phyloP scores from a whole-genome alignment of 441 rosid genomes.

The Pelargonium australe region DNA sequence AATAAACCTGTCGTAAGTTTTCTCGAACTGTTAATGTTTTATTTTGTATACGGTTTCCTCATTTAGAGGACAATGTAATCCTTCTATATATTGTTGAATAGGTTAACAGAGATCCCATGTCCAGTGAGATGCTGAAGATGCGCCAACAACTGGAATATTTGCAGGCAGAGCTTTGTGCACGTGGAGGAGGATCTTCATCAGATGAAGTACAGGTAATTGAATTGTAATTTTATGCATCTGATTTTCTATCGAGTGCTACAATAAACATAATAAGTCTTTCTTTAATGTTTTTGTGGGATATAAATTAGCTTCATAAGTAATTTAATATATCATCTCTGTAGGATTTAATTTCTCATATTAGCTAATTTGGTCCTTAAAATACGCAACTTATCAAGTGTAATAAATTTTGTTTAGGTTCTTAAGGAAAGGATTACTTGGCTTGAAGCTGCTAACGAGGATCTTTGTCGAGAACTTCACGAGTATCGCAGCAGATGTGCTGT shows the following conservation, averaged over 20 bases:
- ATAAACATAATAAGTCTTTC: constrained; percentile 2
- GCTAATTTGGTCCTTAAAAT: neutral
- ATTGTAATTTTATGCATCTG: constrained; percentile 13
- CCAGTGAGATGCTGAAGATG: constrained; percentile 94
- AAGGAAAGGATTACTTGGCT: constrained; percentile 91
- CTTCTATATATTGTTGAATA: constrained; percentile 23
- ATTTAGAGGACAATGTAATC: constrained; percentile 6
- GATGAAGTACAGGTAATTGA: constrained; percentile 72
- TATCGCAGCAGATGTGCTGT: constrained; percentile 62
- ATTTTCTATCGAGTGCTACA: constrained; percentile 8
- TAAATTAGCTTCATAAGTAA: constrained; percentile 1
- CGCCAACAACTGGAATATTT: constrained; percentile 86
- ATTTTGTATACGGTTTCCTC: neutral
- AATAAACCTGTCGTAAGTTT: constrained; percentile 93
- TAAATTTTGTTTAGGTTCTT: constrained; percentile 44
- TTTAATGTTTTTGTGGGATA: neutral
- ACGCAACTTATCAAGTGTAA: constrained; percentile 8
- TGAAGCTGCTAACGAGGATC: constrained; percentile 90
- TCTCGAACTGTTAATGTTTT: constrained; percentile 9
- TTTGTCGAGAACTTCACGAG: constrained; percentile 83
- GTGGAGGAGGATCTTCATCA: constrained; percentile 68
- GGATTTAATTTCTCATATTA: neutral
- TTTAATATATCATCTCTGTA: neutral
- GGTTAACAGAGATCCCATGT: constrained; percentile 96
- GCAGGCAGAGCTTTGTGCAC: constrained; percentile 94